Conservation (phyloP, 768 basidiomycete species). For the Kondoa subrosea region DNA sequence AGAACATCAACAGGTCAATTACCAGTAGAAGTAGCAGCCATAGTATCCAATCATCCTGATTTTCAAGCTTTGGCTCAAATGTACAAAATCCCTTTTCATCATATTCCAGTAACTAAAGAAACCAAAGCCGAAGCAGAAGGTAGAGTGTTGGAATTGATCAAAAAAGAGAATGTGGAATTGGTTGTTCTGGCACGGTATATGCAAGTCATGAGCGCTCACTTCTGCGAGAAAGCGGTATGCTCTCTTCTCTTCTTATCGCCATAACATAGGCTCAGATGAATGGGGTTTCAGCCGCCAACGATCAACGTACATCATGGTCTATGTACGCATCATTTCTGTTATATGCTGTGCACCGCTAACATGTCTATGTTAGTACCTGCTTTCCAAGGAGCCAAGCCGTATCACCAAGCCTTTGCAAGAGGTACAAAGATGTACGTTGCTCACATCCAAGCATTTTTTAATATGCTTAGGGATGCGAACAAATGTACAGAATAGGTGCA, state of each 20-base stretch:
- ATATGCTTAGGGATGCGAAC: not conserved
- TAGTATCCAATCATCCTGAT: slow-evolving; percentile 8
- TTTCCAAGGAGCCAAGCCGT: slow-evolving; percentile 7
- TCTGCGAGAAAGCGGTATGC: not conserved
- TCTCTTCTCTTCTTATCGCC: not conserved
- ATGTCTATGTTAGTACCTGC: not conserved
- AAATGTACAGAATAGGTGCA: not conserved
- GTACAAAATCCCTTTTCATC: slow-evolving; percentile 10
- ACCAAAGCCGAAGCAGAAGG: not conserved
- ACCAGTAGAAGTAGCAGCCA: slow-evolving; percentile 1
- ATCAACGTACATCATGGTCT: not conserved
- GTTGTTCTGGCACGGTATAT: slow-evolving; percentile 2
- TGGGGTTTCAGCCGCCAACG: not conserved
- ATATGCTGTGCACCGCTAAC: not conserved
- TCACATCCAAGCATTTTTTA: not conserved
- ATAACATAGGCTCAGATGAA: not conserved
- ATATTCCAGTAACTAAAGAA: not conserved
- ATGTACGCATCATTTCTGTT: not conserved
- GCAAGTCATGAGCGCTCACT: not conserved
- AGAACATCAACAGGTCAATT: not conserved
- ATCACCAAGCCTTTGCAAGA: slow-evolving; percentile 5
- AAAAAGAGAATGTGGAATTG: not conserved
- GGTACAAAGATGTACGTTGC: not conserved
- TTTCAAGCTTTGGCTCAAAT: not conserved
- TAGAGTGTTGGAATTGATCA: not conserved